phyloP scores from a whole-genome alignment of 129 eudicot genomes.

The Arctium minus region DNA sequence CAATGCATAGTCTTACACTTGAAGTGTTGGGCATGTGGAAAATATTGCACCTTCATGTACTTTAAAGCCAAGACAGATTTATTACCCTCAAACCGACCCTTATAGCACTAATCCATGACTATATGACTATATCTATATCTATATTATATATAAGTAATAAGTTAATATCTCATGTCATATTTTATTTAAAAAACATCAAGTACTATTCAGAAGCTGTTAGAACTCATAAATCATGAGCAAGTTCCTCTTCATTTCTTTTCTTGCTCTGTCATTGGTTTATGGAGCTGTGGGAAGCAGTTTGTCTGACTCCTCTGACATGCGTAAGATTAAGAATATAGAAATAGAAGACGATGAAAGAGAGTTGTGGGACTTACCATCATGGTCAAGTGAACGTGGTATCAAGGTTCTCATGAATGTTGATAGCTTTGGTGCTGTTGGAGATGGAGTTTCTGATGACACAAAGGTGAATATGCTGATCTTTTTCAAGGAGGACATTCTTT shows the following conservation, averaged over 20 bases:
- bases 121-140: constrained; percentile 8
- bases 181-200: constrained; percentile 38
- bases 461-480: constrained; percentile 44
- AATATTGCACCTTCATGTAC: constrained; percentile 58
- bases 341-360: constrained; percentile 40
- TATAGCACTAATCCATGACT: constrained; percentile 38
- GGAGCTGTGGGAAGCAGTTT: constrained; percentile 32
- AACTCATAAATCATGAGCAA: constrained; percentile 50
- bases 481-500: not conserved
- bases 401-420: constrained; percentile 79
- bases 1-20: constrained; percentile 63
- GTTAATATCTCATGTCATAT: constrained; percentile 40
- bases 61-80: constrained; percentile 85
- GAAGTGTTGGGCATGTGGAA: constrained; percentile 64
- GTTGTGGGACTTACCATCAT: constrained; percentile 39
- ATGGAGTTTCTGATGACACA: constrained; percentile 93
- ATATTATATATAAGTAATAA: constrained; percentile 45
- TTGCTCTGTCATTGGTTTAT: constrained; percentile 43
- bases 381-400: constrained; percentile 45
- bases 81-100: constrained; percentile 35
- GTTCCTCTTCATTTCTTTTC: constrained; percentile 39
- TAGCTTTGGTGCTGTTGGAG: constrained; percentile 88
- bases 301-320: constrained; percentile 14
- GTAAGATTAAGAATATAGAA: constrained; percentile 34
- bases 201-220: constrained; percentile 21